A percentile compares a stretch with the other conserved stretches of the same genome.
phyloP scores from a whole-genome alignment of 805 yeast species.

The Wickerhamiella vanderwaltii region DNA sequence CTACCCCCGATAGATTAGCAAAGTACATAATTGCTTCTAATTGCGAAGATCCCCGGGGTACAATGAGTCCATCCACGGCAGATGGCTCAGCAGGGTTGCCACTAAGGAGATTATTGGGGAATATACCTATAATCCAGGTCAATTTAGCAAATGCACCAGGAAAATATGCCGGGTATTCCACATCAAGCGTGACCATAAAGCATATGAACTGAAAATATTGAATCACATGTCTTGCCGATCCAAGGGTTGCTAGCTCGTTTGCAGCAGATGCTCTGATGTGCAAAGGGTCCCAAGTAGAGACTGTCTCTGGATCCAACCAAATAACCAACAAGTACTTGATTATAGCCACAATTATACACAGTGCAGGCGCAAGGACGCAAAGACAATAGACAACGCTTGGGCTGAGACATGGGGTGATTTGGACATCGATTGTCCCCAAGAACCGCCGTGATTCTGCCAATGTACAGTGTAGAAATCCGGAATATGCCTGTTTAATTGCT shows the following conservation, averaged over 20 bases:
- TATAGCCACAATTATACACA: background rate
- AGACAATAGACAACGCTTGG: background rate
- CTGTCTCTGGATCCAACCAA: conserved; percentile 7
- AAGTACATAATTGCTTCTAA: background rate
- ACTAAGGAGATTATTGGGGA: conserved; percentile 2
- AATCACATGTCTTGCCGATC: background rate
- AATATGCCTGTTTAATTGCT: background rate
- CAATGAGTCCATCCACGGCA: background rate
- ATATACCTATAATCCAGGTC: conserved; percentile 5
- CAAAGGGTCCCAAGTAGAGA: conserved; percentile 4
- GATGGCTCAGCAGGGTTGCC: background rate
- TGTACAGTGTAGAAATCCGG: background rate
- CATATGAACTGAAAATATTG: background rate
- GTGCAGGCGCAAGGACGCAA: background rate
- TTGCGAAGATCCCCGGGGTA: background rate
- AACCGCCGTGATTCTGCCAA: conserved; percentile 3
- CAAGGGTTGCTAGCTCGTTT: conserved; percentile 5
- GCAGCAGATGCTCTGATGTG: conserved; percentile 1
- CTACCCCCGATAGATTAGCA: background rate
- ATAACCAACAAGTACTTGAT: conserved; percentile 2
- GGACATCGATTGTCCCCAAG: background rate
- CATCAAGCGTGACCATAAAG: background rate
- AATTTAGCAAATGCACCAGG: background rate
- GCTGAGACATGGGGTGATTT: background rate
- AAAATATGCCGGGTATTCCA: conserved; percentile 7